Conservation (phyloP, 768 basidiomycete species). For the Royoungia palumana region DNA sequence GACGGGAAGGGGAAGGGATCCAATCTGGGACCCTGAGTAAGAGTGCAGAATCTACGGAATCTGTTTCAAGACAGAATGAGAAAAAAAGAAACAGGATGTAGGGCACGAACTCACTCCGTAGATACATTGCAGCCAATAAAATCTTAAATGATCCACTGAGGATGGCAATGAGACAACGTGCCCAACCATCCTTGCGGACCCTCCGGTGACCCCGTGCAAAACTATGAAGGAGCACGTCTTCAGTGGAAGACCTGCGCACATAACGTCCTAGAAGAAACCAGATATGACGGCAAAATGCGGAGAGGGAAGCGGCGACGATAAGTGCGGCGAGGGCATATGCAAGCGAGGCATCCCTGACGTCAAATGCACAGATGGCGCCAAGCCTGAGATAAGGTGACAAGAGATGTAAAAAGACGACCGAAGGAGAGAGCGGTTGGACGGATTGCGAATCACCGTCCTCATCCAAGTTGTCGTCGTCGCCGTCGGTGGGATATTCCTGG, state of each 20-base stretch:
- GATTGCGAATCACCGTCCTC: slow-evolving; percentile 30
- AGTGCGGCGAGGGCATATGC: slow-evolving; percentile 49
- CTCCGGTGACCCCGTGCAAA: slow-evolving; percentile 56
- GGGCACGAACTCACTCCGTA: slow-evolving; percentile 51
- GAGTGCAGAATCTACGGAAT: slow-evolving; percentile 50
- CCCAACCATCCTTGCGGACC: slow-evolving; percentile 41
- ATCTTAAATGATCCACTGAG: slow-evolving; percentile 46
- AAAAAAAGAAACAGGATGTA: not conserved
- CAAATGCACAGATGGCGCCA: slow-evolving; percentile 62
- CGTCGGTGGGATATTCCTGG: slow-evolving; percentile 40
- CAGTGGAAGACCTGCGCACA: slow-evolving; percentile 58
- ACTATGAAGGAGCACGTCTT: slow-evolving; percentile 61
- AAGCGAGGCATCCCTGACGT: slow-evolving; percentile 42
- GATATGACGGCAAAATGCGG: slow-evolving; percentile 61
- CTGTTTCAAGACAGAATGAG: slow-evolving; percentile 34
- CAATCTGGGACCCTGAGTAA: slow-evolving; percentile 43
- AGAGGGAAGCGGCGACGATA: slow-evolving; percentile 51
- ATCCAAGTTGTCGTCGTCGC: slow-evolving; percentile 35
- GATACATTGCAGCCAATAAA: slow-evolving; percentile 56
- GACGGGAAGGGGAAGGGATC: slow-evolving; percentile 33
- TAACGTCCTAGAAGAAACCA: slow-evolving; percentile 80
- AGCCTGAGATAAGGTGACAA: slow-evolving; percentile 66
- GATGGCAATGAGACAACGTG: slow-evolving; percentile 45
- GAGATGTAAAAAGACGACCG: slow-evolving; percentile 65
- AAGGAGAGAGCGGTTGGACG: slow-evolving; percentile 52